Evolutionary conservation across 2,329 filamentous ascomycete genomes (phyloP), one percentile per base, ranked within the genome.

Genomic region (Chrysoporthe deuterocubensis): DNA sequence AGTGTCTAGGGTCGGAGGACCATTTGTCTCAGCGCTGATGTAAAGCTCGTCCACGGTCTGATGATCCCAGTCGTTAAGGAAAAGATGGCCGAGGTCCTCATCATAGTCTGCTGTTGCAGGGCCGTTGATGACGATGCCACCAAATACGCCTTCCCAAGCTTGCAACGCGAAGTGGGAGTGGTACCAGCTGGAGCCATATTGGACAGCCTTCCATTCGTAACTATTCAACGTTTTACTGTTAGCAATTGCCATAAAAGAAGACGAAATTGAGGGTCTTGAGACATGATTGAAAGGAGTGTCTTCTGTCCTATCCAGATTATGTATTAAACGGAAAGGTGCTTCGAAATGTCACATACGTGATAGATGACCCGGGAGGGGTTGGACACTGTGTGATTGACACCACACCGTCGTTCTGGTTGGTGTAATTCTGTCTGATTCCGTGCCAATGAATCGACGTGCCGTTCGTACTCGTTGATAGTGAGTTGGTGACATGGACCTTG

Each of bases 61-160:
- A 67, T 86, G 83, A 69, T 82, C 82, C 85, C 86, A 90, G 72
- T 90, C 88, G 18, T 81, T 84, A 3, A 90, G 74, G n/a, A 87
- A 81, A 0, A 90, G 72, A 14, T 82, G 76, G 2, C 89, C 89
- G 0, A 90, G 78, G 72, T 92, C 89, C 59, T 85, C 81, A 67
- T 92, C 88, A 71, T 89, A 90, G 72, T 87, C 82, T 11, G 82
- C 79, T 3, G 84, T 83, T 0, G 83, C 81, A 0, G 88, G 88
- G 0, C 88, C 88, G 60, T 89, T 82, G 71, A 90, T 87, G 32
- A 90, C 76, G 46, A 91, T 85, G 2, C 82, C 83, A 0, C 89
- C 89, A 32, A 85, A 79, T 0, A 90, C 77, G 1, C 89, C 89
- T 66, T 89, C 81, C 76, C 78, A 82, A 0, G 78, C 77, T 64